Evolutionary conservation across 2,329 filamentous ascomycete genomes (phyloP).

Genomic region (Mariannaea sp.): DNA sequence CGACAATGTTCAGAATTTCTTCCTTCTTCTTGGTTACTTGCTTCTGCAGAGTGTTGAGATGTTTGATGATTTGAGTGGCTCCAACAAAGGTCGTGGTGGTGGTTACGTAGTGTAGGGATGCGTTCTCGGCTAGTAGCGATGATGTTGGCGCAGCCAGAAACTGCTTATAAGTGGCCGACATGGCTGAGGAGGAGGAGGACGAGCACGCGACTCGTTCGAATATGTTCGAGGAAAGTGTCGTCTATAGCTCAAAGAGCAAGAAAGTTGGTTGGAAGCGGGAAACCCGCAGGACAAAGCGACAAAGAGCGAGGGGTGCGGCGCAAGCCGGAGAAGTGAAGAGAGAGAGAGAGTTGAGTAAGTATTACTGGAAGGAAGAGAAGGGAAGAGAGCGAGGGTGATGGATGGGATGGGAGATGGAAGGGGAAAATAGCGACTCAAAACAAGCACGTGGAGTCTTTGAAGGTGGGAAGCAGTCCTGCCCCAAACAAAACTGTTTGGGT

Average conservation of each 20-base stretch:
- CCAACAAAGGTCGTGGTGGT: slow-evolving; percentile 78
- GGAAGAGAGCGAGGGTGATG: neutral
- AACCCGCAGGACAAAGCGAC: slow-evolving; percentile 22
- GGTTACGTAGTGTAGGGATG: slow-evolving; percentile 84
- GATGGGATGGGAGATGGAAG: slow-evolving; percentile 18
- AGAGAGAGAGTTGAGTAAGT: neutral
- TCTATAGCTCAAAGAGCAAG: slow-evolving; percentile 7
- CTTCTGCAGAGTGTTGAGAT: slow-evolving; percentile 72
- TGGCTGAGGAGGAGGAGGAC: slow-evolving; percentile 35
- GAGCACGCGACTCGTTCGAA: slow-evolving; percentile 23
- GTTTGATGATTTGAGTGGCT: slow-evolving; percentile 78
- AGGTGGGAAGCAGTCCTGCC: slow-evolving; percentile 22
- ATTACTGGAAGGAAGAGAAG: slow-evolving; percentile 7
- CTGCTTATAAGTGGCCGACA: slow-evolving; percentile 66
- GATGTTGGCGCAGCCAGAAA: slow-evolving; percentile 72
- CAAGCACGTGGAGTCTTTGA: slow-evolving; percentile 38
- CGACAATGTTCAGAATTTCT: slow-evolving; percentile 73
- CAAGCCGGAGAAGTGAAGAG: slow-evolving; percentile 4
- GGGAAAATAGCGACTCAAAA: slow-evolving; percentile 34
- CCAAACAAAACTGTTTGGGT: neutral
- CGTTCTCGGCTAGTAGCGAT: slow-evolving; percentile 66
- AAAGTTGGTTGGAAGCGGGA: slow-evolving; percentile 7
- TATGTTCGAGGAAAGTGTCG: slow-evolving; percentile 12
- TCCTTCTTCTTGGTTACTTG: slow-evolving; percentile 84
- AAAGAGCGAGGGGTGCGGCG: slow-evolving; percentile 7